Conservation (phyloP, 2,329 filamentous ascomycete genomes). For the Basipetospora sp. region DNA sequence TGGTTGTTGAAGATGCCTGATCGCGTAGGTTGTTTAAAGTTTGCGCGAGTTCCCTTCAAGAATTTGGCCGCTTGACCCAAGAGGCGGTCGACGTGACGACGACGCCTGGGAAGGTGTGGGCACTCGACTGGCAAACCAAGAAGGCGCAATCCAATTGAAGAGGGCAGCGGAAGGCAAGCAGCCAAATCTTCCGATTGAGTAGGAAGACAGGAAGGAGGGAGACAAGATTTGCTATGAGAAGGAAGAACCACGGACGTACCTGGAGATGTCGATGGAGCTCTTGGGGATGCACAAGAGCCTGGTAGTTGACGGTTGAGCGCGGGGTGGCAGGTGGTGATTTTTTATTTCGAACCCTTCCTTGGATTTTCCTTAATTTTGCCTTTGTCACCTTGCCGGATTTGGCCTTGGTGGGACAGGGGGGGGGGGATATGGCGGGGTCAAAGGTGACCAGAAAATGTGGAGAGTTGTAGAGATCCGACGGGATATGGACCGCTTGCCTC, state of each 20-base stretch:
- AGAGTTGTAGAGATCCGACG: not conserved
- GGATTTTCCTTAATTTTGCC: conserved; percentile 6
- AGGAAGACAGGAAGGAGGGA: too few species aligned
- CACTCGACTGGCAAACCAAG: too few species aligned
- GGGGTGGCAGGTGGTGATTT: conserved; percentile 15
- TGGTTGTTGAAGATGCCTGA: too few species aligned
- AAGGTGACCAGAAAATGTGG: conserved; percentile 4
- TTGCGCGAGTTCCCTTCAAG: too few species aligned
- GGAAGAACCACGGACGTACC: conserved; percentile 4
- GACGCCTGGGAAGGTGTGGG: too few species aligned
- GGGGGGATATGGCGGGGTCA: conserved; percentile 13
- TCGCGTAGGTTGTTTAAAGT: too few species aligned
- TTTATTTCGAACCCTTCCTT: conserved; percentile 10
- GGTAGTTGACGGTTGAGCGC: conserved; percentile 6
- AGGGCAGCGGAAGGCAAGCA: too few species aligned
- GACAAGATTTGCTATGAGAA: too few species aligned
- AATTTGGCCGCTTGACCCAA: too few species aligned
- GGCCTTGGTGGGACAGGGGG: conserved; percentile 9
- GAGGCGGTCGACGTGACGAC: too few species aligned
- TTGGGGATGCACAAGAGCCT: conserved; percentile 2
- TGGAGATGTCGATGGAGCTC: conserved; percentile 5
- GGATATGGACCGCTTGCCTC: not conserved
- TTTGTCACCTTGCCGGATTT: conserved; percentile 16
- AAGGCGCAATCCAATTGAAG: too few species aligned
- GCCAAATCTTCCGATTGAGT: too few species aligned